These are phyloP conservation scores for Pyrenophora tritici-repentis DNA, from an alignment of 2,329 filamentous ascomycete species.

Conservation along the genomic window DNA sequence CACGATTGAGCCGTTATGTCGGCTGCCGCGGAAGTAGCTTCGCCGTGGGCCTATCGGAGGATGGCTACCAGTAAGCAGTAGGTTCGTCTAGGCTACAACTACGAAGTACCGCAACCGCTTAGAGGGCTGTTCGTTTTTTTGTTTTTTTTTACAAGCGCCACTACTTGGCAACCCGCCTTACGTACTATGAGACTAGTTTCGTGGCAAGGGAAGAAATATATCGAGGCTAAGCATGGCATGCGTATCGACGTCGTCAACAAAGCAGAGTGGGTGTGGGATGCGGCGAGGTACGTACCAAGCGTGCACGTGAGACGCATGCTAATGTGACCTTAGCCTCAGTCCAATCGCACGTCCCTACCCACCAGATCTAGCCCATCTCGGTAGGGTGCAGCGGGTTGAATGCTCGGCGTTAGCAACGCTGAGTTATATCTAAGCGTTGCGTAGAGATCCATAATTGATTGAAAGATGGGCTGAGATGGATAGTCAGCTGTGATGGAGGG, in stretches of 20 bases:
- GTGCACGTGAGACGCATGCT: constrained; percentile 16
- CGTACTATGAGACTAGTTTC: neutral
- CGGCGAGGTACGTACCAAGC: constrained; percentile 21
- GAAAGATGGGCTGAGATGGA: constrained; percentile 2
- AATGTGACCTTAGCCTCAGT: constrained; percentile 11
- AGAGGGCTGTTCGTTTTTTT: neutral
- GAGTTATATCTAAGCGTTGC: constrained; percentile 14
- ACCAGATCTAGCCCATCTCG: constrained; percentile 11
- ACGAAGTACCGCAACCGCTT: constrained; percentile 5
- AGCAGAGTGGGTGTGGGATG: constrained; percentile 14
- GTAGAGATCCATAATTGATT: constrained; percentile 1
- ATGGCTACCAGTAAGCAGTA: constrained; percentile 8
- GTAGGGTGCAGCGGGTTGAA: constrained; percentile 7
- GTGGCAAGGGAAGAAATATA: constrained; percentile 3
- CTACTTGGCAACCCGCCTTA: constrained; percentile 1
- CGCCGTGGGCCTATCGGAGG: constrained; percentile 6
- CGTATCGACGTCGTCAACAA: constrained; percentile 7
- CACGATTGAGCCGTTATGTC: constrained; percentile 11
- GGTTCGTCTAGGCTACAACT: neutral
- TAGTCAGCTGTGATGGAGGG: constrained; percentile 2
- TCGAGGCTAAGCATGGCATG: constrained; percentile 2
- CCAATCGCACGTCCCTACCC: constrained; percentile 9
- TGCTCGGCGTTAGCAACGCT: constrained; percentile 17
- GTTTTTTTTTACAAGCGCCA: neutral
- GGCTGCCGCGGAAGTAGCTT: constrained; percentile 10